Base-by-base conservation (phyloP, 2,329 filamentous ascomycete genomes). In the Colletotrichum gloeosporioides region DNA sequence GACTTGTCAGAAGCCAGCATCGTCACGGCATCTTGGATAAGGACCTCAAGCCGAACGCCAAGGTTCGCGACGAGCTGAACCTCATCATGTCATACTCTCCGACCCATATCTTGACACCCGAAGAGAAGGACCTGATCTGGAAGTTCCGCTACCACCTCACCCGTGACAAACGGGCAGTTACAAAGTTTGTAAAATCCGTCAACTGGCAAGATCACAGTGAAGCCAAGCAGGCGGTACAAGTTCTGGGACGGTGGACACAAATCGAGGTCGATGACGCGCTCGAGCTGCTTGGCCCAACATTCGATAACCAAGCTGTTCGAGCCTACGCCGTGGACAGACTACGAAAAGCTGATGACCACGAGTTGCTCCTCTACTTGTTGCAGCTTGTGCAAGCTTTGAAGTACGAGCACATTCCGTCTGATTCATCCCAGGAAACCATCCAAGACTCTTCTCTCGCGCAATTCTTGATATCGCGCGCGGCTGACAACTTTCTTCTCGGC, bases 181-280 rank as follows among this genome's bases (percentile, higher is more conserved):
- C 96, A 39, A 99, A 99, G 81, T 98, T 99, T 80, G 95, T 99
- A 83, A 99, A 99, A 84, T 98, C 96, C 1, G 96, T 98, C 53
- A 96, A 98, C 79, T 99, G 97, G 96, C 92, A 92, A 66, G 96
- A 98, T 83, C 90, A 92, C 63, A 92, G 92, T 77, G 96, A 99
- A 87, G 93, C 95, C 6, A 93, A 95, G 75, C 96, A 98, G 86
- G 96, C 96, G 8, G 95, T 97, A 29, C 95, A 98, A 77, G 92
- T 99, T 6, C 90, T 99, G 22, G 92, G 94, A 0, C 96, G 96
- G 80, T 99, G 97, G 97, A 98, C 95, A 0, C 95, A 98, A 79
- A 98, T 99, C 75, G 97, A 99, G 82, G 93, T 99, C 7, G 98
- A 99, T 80, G 97, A 99, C 86, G 97, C 96, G 22, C 90, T 99